Conservation (phyloP, 352 stramenopile genomes). For the Pelagophyceae sp. region DNA sequence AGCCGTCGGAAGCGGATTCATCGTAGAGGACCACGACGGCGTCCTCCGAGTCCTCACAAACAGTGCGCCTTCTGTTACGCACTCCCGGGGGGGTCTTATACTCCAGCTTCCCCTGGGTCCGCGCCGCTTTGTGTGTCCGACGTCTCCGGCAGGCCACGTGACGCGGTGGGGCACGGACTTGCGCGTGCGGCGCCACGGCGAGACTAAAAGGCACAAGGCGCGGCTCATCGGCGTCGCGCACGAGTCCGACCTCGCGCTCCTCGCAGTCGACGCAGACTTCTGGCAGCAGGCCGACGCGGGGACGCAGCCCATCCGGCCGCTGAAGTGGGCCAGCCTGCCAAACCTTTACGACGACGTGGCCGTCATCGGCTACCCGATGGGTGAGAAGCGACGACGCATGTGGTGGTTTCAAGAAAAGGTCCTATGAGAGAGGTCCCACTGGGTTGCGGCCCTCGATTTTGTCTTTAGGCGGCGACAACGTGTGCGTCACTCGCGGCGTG, state of each 20-base stretch:
- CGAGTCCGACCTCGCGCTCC: conserved; percentile 43
- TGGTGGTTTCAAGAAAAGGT: too few relatives aligned
- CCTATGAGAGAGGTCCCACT: too few relatives aligned
- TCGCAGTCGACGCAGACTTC: conserved; percentile 27
- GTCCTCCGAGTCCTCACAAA: conserved; percentile 40
- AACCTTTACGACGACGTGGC: conserved; percentile 42
- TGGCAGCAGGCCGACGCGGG: conserved; percentile 13
- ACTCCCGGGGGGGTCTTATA: too few relatives aligned
- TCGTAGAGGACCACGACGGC: conserved; percentile 29
- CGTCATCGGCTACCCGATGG: conserved; percentile 42
- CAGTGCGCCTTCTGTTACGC: too few relatives aligned
- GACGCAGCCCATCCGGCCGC: conserved; percentile 5
- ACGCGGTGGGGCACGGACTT: conserved; percentile 38
- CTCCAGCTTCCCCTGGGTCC: too few relatives aligned
- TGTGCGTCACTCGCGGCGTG: conserved; percentile 45
- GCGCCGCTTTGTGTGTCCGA: too few relatives aligned
- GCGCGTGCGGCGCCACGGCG: conserved; percentile 34
- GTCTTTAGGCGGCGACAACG: conserved; percentile 37
- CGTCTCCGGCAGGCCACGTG: too few relatives aligned
- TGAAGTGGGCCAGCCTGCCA: conserved; percentile 33
- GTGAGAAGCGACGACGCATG: too few relatives aligned
- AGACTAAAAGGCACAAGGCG: conserved; percentile 33
- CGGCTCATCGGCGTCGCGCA: conserved; percentile 33
- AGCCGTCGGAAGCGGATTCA: conserved; percentile 36
- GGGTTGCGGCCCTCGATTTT: too few relatives aligned